Conservation (phyloP, 1,139 yeast genomes). For the Suhomyces bribrorum region DNA sequence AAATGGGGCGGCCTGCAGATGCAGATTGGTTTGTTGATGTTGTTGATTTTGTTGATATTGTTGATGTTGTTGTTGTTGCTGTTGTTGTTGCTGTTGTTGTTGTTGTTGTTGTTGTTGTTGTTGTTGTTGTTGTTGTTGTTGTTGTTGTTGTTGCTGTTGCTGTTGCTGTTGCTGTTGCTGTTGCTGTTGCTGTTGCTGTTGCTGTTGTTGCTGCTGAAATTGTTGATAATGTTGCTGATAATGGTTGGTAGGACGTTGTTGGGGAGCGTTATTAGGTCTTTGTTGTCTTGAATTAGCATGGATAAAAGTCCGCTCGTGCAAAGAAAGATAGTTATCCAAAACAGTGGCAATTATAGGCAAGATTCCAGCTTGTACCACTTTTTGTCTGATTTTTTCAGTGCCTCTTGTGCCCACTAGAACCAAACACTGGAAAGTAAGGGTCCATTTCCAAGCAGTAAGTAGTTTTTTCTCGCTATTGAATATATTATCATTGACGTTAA, state of each 20-base stretch:
- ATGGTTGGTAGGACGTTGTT: constrained; percentile 9
- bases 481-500: constrained; percentile 35
- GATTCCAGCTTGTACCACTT: constrained; percentile 89
- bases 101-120: constrained; percentile 2
- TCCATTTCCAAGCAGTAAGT: constrained; percentile 94
- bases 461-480: constrained; percentile 52
- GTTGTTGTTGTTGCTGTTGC: constrained; percentile 3
- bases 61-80: constrained; percentile 6
- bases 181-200: constrained; percentile 3
- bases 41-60: neutral
- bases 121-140: constrained; percentile 6
- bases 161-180: constrained; percentile 2
- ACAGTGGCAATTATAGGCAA: constrained; percentile 90
- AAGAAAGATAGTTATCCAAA: constrained; percentile 72
- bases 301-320: constrained; percentile 41
- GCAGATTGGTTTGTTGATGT: neutral
- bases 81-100: constrained; percentile 3
- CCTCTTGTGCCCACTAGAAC: constrained; percentile 93
- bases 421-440: constrained; percentile 87
- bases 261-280: constrained; percentile 10
- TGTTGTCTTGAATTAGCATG: constrained; percentile 30
- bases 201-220: constrained; percentile 6
- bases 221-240: constrained; percentile 9
- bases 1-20: constrained; percentile 1
- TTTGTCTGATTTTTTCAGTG: constrained; percentile 77